Evolutionary conservation across 176 grass and related monocot genomes (phyloP).

Genomic region (Oryza rufipogon): DNA sequence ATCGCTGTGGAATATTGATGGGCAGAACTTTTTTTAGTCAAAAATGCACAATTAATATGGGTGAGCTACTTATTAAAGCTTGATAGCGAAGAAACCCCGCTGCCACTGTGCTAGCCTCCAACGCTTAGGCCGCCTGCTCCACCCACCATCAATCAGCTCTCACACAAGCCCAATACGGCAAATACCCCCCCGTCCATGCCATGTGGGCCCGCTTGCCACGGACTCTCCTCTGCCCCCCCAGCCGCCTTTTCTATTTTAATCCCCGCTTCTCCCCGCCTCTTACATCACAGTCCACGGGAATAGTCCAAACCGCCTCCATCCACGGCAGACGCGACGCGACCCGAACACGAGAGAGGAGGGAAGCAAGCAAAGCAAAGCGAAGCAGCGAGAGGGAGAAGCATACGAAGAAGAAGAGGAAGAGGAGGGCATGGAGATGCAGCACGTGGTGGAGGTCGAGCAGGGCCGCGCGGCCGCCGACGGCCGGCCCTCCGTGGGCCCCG

Average conservation of each 20-base stretch:
- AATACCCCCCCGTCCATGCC: not conserved
- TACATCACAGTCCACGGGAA: constrained; percentile 20
- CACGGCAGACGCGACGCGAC: not conserved
- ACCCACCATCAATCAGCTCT: not conserved
- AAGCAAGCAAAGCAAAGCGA: not conserved
- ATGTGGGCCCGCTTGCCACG: constrained; percentile 20
- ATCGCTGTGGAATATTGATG: not conserved
- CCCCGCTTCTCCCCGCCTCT: not conserved
- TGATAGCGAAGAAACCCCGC: not conserved
- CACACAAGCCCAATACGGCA: not conserved
- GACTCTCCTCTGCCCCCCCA: not conserved
- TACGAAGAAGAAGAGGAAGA: not conserved
- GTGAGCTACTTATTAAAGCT: not conserved
- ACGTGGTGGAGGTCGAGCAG: constrained; percentile 85
- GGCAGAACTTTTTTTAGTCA: no score
- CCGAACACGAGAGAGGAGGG: not conserved
- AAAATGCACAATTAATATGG: no score
- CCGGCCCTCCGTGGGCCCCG: constrained; percentile 64
- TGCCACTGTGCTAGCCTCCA: not conserved
- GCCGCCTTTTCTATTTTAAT: constrained; percentile 33
- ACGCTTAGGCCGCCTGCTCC: constrained; percentile 17
- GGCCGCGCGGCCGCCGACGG: constrained; percentile 52
- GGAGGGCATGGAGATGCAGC: constrained; percentile 51
- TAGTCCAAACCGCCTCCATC: not conserved
- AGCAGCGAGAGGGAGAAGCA: no score